These are phyloP conservation scores for Metschnikowia amazonensis DNA, from an alignment of 805 yeast genomes.

Conservation along the genomic window DNA sequence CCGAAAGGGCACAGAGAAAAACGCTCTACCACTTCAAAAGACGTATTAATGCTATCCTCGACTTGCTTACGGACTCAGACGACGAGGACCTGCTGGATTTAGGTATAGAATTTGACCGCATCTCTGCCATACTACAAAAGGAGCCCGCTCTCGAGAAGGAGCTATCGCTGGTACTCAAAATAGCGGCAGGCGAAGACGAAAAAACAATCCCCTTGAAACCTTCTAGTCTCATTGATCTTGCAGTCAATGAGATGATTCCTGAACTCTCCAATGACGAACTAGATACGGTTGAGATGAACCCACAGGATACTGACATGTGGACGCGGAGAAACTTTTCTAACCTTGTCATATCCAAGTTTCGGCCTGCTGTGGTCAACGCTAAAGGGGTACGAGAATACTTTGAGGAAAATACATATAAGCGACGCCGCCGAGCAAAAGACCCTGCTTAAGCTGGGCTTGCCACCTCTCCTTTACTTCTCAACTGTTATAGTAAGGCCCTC, in stretches of 20 bases:
- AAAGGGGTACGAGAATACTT: slow-evolving; percentile 21
- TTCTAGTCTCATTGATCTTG: slow-evolving; percentile 24
- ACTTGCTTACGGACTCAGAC: slow-evolving; percentile 23
- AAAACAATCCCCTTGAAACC: slow-evolving; percentile 15
- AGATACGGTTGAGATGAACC: slow-evolving; percentile 33
- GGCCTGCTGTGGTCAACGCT: slow-evolving; percentile 27
- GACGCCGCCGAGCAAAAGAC: slow-evolving; percentile 6
- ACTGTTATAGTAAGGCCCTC: not conserved
- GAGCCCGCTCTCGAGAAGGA: slow-evolving; percentile 21
- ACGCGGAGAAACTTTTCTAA: slow-evolving; percentile 33
- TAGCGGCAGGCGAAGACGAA: slow-evolving; percentile 10
- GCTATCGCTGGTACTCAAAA: slow-evolving; percentile 18
- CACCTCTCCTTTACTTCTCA: not conserved
- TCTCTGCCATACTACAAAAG: slow-evolving; percentile 22
- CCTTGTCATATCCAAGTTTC: slow-evolving; percentile 33
- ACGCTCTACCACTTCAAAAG: slow-evolving; percentile 32
- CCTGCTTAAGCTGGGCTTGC: not conserved
- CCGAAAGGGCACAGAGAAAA: slow-evolving; percentile 35
- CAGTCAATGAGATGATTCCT: slow-evolving; percentile 34
- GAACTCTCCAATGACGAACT: slow-evolving; percentile 38
- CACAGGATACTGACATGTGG: slow-evolving; percentile 40
- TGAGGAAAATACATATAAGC: slow-evolving; percentile 7
- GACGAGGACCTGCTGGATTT: slow-evolving; percentile 3
- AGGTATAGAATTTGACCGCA: slow-evolving; percentile 15
- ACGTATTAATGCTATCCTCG: slow-evolving; percentile 36